phyloP scores from a whole-genome alignment of 768 basidiomycete genomes.

The Pisolithus orientalis region DNA sequence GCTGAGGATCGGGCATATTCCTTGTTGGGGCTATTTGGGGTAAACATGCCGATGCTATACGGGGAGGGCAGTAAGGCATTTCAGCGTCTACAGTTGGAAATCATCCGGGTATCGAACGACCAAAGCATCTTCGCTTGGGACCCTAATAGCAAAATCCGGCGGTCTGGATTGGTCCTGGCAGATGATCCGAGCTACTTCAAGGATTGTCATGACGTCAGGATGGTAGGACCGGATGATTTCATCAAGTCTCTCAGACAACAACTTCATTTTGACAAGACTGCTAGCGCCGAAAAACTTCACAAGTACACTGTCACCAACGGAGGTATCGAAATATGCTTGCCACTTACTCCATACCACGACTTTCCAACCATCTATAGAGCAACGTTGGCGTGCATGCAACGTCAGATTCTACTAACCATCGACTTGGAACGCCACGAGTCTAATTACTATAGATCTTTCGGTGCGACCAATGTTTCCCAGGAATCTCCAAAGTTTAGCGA shows the following conservation, averaged over 20 bases:
- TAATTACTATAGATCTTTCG: background rate
- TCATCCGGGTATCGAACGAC: slow-evolving; percentile 1
- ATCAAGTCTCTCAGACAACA: background rate
- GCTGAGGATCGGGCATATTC: too few relatives aligned
- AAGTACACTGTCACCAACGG: background rate
- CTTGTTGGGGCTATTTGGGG: too few relatives aligned
- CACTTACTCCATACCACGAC: background rate
- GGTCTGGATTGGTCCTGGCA: background rate
- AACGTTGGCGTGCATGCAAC: background rate
- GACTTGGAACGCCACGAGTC: background rate
- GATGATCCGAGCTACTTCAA: background rate
- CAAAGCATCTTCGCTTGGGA: slow-evolving; percentile 4
- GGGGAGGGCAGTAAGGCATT: slow-evolving; percentile 6
- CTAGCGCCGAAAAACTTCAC: background rate
- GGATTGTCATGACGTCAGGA: background rate
- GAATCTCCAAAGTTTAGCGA: background rate
- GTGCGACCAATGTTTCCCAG: background rate
- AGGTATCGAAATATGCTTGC: background rate
- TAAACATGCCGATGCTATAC: too few relatives aligned
- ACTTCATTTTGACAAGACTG: background rate
- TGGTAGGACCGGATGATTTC: background rate
- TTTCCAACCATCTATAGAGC: background rate
- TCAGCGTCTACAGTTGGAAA: slow-evolving; percentile 3
- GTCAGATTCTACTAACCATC: background rate
- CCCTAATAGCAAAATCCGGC: background rate